Percentiles rank a stretch among this genome's conserved stretches.
These are phyloP conservation scores for Yarrowia keelungensis DNA, from an alignment of 805 yeast species.

Conservation along the genomic window DNA sequence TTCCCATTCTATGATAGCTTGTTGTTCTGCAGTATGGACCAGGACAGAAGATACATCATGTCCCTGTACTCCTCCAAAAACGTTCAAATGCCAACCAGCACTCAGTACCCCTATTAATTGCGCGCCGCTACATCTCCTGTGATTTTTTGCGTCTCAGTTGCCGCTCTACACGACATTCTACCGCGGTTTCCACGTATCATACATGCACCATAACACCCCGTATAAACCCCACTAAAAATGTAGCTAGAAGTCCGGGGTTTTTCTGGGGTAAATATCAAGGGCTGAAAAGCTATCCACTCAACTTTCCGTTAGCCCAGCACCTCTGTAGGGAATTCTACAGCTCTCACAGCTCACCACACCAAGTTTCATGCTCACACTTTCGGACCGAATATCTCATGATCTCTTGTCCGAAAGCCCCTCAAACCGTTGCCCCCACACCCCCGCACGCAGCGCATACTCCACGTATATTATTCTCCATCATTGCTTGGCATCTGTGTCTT, in stretches of 20 bases:
- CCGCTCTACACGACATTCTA: neutral
- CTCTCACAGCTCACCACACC: too few relatives aligned
- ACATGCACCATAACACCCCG: neutral
- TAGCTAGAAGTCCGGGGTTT: neutral
- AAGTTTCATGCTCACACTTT: neutral
- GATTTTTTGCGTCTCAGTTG: neutral
- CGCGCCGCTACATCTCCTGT: too few relatives aligned
- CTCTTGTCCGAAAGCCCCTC: neutral
- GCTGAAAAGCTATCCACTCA: too few relatives aligned
- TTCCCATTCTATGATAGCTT: neutral
- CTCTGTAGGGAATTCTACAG: too few relatives aligned
- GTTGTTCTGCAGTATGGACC: neutral
- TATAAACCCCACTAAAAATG: neutral
- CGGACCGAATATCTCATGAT: neutral
- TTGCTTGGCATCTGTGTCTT: neutral
- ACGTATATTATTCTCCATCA: neutral
- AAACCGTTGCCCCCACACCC: neutral
- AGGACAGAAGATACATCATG: neutral
- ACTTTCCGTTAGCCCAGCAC: neutral
- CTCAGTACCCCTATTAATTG: neutral
- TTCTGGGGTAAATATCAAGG: neutral
- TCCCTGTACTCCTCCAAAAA: neutral
- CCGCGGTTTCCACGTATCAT: neutral
- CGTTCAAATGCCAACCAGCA: neutral
- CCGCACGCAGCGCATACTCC: slow-evolving; percentile 1